A percentile compares a stretch with the other conserved stretches of the same genome.
Conservation (phyloP, 306 rosid species). For the Medicago ruthenica region DNA sequence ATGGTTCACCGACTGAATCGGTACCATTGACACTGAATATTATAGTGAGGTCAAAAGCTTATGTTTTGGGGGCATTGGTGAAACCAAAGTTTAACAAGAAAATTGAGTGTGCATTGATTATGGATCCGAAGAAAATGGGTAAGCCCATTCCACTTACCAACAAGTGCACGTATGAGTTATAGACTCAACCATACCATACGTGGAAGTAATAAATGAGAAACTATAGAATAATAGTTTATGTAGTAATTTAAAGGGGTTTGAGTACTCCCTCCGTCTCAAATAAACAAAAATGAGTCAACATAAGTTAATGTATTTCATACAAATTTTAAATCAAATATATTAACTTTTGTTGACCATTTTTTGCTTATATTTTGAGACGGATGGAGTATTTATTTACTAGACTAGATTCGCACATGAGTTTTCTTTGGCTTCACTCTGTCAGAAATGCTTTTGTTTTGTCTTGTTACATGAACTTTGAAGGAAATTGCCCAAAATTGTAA, state of each 20-base stretch:
- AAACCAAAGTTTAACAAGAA: conserved; percentile 77
- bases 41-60: conserved; percentile 69
- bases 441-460: conserved; percentile 18
- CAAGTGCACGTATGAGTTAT: conserved; percentile 58
- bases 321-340: too few species aligned
- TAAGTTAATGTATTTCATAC: too few species aligned
- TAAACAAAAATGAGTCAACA: too few species aligned
- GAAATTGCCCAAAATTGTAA: background rate
- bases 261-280: too few species aligned
- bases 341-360: too few species aligned
- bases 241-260: background rate
- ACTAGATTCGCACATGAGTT: background rate
- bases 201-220: conserved; percentile 1
- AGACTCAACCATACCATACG: background rate
- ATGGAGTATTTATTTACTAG: background rate
- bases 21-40: conserved; percentile 62
- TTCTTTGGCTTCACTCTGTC: conserved; percentile 13
- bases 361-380: too few species aligned
- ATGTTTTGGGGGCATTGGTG: conserved; percentile 80
- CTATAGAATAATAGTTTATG: background rate
- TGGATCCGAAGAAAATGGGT: conserved; percentile 82
- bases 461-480: conserved; percentile 12
- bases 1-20: conserved; percentile 63
- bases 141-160: conserved; percentile 56
- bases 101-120: conserved; percentile 60